Evolutionary conservation across 495 filamentous ascomycete genomes (phyloP), one percentile per base, ranked within the genome.

Genomic region (Podospora bellae-mahoneyi): DNA sequence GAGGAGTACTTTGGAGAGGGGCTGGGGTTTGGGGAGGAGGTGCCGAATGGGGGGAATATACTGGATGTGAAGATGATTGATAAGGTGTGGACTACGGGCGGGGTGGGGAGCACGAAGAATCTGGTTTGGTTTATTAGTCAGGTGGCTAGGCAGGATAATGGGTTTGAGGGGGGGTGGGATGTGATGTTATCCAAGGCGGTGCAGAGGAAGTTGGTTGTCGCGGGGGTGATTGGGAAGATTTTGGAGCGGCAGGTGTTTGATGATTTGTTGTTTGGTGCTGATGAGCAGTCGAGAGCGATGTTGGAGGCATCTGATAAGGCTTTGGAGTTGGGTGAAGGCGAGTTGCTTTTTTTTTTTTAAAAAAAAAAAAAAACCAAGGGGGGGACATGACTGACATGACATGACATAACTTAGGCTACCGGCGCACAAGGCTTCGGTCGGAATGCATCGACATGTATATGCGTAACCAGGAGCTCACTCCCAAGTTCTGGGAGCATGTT

Each of bases 181-280:
- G 63, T 53, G 16, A 55, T 84, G 64, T 55, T 85, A 10, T 64
- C 71, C 59, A 70, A 78, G 39, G 65, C 58, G 13, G 2, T 3
- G 19, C 74, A 78, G 32, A 76, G 83, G 26, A 77, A 74, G 66
- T 81, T 74, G 71, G 70, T 85, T 16, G 64, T 83, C 19, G 75
- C 77, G 66, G 81, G 75, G 4, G 73, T 85, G 13, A 61, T 84
- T 1, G 74, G 72, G 9, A 78, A 76, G 72, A 71, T 83, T 58
- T 66, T 85, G 30, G 77, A 82, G 66, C 77, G 67, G 54, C 74
- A 73, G 23, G 75, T 85, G 7, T 85, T 83, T 66, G 76, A 76
- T 39, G 75, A 78, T 30, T 68, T 83, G 56, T 67, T 84, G 1
- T 85, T 83, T 68, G 82, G 84, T 4, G 81, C 76, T 1, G 68